Conservation (phyloP, 345 rosid genomes). For the Gossypium turneri region DNA sequence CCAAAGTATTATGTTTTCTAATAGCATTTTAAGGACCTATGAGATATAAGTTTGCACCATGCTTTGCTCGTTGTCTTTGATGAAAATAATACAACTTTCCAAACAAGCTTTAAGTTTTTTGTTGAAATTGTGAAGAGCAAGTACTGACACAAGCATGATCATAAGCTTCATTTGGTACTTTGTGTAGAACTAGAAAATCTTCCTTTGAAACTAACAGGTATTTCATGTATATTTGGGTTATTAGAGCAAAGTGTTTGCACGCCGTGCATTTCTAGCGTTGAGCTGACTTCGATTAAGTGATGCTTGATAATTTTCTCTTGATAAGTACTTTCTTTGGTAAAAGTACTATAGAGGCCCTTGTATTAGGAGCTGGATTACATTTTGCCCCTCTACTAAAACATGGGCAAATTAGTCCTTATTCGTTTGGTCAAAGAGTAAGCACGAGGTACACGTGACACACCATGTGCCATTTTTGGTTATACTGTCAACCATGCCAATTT, state of each 20-base stretch:
- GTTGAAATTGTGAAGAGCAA: background rate
- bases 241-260: background rate
- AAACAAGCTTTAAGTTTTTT: background rate
- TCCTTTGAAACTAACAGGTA: background rate
- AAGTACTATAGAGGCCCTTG: no score
- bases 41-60: background rate
- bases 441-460: no score
- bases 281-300: background rate
- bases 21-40: background rate
- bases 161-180: background rate
- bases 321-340: background rate
- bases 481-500: no score
- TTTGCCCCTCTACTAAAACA: no score
- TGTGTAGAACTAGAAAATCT: background rate
- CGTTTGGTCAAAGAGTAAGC: no score
- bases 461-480: no score
- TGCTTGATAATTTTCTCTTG: background rate
- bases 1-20: background rate
- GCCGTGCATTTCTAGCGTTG: background rate
- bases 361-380: no score
- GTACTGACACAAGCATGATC: background rate
- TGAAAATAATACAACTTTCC: background rate
- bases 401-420: no score
- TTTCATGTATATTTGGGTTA: background rate
- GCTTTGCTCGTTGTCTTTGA: background rate